Evolutionary conservation across 2,329 filamentous ascomycete species (phyloP).

Genomic region (Clarireedia paspali): DNA sequence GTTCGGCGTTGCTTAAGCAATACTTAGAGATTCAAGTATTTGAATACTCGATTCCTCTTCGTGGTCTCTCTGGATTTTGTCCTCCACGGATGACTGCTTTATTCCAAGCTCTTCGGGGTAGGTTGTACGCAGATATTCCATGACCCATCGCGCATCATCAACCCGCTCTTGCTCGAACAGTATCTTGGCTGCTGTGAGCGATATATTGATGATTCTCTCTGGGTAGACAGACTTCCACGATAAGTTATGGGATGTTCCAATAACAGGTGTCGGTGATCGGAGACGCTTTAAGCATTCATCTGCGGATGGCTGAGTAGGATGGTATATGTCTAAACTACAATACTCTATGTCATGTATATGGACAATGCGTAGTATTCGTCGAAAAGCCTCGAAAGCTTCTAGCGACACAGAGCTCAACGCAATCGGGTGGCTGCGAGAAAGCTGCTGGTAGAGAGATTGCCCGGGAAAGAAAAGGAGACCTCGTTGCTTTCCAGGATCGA

Average conservation of each 20-base stretch:
- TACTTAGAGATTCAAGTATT: slow-evolving; percentile 17
- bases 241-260: neutral
- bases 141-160: slow-evolving; percentile 21
- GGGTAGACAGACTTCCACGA: neutral
- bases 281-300: slow-evolving; percentile 5
- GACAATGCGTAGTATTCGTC: slow-evolving; percentile 1
- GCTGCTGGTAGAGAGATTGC: neutral
- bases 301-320: slow-evolving; percentile 22
- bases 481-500: neutral
- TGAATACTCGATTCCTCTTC: slow-evolving; percentile 24
- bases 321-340: slow-evolving; percentile 7
- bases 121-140: slow-evolving; percentile 21
- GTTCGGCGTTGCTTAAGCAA: slow-evolving; percentile 7
- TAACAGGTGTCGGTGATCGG: neutral
- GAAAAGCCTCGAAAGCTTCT: slow-evolving; percentile 3
- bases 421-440: neutral
- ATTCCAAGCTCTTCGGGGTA: slow-evolving; percentile 20
- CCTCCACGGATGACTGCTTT: slow-evolving; percentile 5
- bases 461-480: neutral
- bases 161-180: slow-evolving; percentile 18
- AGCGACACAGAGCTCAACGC: neutral
- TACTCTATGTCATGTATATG: neutral
- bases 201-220: slow-evolving; percentile 9
- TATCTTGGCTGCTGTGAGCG: slow-evolving; percentile 21
- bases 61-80: slow-evolving; percentile 9